Percentiles rank a stretch among this genome's conserved stretches.
Evolutionary conservation across 2,329 filamentous ascomycete species (phyloP).

Genomic region (Paecilomyces dactylethromorphus): DNA sequence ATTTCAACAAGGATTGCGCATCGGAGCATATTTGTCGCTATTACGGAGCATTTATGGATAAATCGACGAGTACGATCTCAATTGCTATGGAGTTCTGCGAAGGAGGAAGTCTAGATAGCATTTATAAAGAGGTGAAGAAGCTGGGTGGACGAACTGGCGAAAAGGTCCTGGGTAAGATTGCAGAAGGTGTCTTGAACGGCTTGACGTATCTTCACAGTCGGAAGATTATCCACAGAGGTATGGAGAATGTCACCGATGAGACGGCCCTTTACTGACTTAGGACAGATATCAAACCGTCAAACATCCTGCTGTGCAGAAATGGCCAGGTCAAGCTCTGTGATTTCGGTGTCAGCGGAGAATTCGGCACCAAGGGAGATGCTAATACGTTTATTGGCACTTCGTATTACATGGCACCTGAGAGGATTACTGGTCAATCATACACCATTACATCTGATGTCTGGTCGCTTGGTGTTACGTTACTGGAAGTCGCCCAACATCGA

Average conservation of each 20-base stretch:
- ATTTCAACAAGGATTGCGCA: slow-evolving; percentile 96
- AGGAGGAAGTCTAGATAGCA: slow-evolving; percentile 89
- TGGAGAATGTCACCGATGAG: not conserved
- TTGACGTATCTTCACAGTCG: slow-evolving; percentile 91
- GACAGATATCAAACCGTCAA: slow-evolving; percentile 90
- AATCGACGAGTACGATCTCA: slow-evolving; percentile 91
- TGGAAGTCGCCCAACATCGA: slow-evolving; percentile 98
- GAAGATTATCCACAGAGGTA: slow-evolving; percentile 88
- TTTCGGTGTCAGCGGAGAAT: slow-evolving; percentile 95
- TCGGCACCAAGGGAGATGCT: slow-evolving; percentile 95
- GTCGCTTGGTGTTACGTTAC: slow-evolving; percentile 90
- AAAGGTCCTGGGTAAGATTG: slow-evolving; percentile 94
- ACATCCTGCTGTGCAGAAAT: slow-evolving; percentile 86
- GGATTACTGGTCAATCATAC: slow-evolving; percentile 95
- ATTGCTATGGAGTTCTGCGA: slow-evolving; percentile 99
- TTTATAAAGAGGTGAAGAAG: slow-evolving; percentile 96
- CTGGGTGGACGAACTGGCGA: slow-evolving; percentile 91
- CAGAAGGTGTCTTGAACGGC: slow-evolving; percentile 88
- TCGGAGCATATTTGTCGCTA: slow-evolving; percentile 96
- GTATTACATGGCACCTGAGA: slow-evolving; percentile 98
- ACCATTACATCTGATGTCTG: slow-evolving; percentile 98
- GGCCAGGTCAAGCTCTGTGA: slow-evolving; percentile 97
- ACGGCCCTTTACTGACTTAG: slow-evolving; percentile 7
- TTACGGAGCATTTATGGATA: slow-evolving; percentile 94
- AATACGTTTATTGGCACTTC: slow-evolving; percentile 99